Evolutionary conservation across 2,329 filamentous ascomycete genomes (phyloP).

Genomic region (Ilyonectria destructans): DNA sequence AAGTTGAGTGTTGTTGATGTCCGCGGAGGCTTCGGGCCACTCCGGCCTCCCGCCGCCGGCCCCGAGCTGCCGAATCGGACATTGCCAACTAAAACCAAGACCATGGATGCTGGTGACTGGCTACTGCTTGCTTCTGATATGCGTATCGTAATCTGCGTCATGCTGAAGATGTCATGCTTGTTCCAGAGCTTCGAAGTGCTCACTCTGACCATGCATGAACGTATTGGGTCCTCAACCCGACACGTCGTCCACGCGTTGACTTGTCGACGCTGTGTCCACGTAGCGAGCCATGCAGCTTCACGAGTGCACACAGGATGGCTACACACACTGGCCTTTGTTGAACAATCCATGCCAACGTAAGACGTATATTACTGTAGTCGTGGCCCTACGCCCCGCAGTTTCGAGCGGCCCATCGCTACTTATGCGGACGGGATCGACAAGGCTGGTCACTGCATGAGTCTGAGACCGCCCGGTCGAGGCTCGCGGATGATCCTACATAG

Average conservation of each 20-base stretch:
- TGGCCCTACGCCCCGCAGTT: slow-evolving; percentile 16
- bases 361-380: not conserved
- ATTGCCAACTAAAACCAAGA: not conserved
- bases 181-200: not conserved
- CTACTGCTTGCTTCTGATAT: not conserved
- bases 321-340: slow-evolving; percentile 16
- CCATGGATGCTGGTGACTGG: not conserved
- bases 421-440: slow-evolving; percentile 8
- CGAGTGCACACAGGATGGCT: slow-evolving; percentile 13
- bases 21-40: not conserved
- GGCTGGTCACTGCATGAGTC: slow-evolving; percentile 4
- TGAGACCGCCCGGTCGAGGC: not conserved
- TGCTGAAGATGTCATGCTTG: slow-evolving; percentile 10
- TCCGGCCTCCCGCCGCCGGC: not conserved
- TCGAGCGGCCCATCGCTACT: slow-evolving; percentile 1
- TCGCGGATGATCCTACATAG: not conserved
- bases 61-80: slow-evolving; percentile 3
- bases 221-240: slow-evolving; percentile 13
- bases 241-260: slow-evolving; percentile 16
- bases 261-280: slow-evolving; percentile 15
- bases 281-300: slow-evolving; percentile 17
- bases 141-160: not conserved
- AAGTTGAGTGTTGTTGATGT: not conserved
- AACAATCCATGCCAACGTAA: not conserved
- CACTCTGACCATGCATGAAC: slow-evolving; percentile 31